Base-by-base conservation (phyloP, 1,284 basidiomycete species). In the Leccinum ponderosum region DNA sequence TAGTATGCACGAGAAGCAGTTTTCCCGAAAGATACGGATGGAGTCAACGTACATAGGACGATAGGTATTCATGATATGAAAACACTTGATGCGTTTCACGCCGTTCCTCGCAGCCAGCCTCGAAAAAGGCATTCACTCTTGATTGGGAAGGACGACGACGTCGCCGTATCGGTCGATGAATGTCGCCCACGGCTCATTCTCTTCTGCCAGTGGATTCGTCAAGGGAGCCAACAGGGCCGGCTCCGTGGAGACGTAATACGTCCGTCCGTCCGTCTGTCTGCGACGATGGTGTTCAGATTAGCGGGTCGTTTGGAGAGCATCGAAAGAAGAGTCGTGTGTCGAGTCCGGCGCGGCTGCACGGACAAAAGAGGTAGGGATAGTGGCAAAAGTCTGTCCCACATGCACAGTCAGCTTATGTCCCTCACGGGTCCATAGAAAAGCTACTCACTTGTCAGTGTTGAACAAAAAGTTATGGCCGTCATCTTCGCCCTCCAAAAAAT, bases 401-500 rank as follows among this genome's bases (percentile, higher is more conserved):
- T n/a, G 9, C 39, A 11, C 55, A 42, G 39, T 64, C 47, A 68
- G 53, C 11, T 62, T n/a, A 44, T 35, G 39, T 4, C 39, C 44
- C 37, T 4, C 51, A 59, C 4, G 48, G 29, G 20, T n/a, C 55
- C 27, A 57, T 12, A 12, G 25, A 55, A 42, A 63, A 58, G 4
- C 11, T 17, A 69, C 81, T 63, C 65, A 90, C 85, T 87, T 84
- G 73, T 97, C 94, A 47, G 93, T 85, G 71, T 93, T 93, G 77
- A 95, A 96, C 65, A 98, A 78, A 81, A 97, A 97, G 73, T 96
- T 95, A 68, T 94, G 90, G 3, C 87, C 86, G 3, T 87, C 81
- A 73, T 95, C 93, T 75, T 95, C 94, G 15, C 86, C 91, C 76
- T 95, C 94, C 59, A 97, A 70, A 78, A 96, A 95, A 4, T 87